Conservation (phyloP, 176 grass and related monocot genomes). For the Saccharum officinarum region DNA sequence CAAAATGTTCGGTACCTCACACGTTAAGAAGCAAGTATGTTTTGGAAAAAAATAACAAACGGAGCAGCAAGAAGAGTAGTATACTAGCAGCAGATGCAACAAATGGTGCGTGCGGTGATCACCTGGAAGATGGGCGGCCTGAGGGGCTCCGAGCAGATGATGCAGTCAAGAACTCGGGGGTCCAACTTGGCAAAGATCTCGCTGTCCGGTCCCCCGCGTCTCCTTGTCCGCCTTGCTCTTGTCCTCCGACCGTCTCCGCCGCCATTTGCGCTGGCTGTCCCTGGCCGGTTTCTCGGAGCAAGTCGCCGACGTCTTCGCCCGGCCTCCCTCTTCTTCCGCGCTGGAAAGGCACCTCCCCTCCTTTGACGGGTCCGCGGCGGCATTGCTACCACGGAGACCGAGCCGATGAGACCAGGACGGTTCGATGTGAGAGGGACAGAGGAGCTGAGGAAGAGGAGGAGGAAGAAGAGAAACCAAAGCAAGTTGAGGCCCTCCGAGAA, state of each 20-base stretch:
- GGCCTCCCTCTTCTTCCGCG: neutral
- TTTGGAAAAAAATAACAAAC: neutral
- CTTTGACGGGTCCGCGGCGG: neutral
- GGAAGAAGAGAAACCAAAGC: too few relatives aligned
- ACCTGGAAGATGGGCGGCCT: slow-evolving; percentile 6
- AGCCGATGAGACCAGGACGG: neutral
- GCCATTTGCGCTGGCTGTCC: neutral
- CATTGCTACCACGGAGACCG: neutral
- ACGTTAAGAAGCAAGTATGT: neutral
- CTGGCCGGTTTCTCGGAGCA: neutral
- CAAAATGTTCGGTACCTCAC: neutral
- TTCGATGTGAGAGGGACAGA: neutral
- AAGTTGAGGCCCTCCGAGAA: too few relatives aligned
- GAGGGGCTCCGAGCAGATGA: neutral
- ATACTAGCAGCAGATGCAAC: neutral
- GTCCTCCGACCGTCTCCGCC: neutral
- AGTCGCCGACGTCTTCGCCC: neutral
- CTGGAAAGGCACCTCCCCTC: too few relatives aligned
- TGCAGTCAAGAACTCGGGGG: too few relatives aligned
- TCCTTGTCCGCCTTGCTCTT: too few relatives aligned
- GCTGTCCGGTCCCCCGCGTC: neutral
- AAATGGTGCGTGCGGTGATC: neutral
- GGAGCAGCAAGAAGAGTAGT: neutral
- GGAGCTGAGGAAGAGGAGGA: neutral
- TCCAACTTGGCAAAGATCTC: neutral